Base-by-base conservation (phyloP, 331 rosid genomes). In the Stylosanthes scabra region DNA sequence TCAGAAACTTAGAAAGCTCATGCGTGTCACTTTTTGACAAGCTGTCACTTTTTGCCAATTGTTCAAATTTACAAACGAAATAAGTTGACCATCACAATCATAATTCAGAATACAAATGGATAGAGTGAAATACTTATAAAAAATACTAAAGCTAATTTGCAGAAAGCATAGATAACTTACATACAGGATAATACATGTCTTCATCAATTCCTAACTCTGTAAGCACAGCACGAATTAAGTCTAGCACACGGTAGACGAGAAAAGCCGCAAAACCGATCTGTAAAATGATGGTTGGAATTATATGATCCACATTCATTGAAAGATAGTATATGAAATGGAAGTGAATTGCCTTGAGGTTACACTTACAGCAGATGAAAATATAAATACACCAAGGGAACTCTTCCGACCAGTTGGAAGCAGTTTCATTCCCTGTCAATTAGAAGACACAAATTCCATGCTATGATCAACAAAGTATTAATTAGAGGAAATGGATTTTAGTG, bases 131-230 rank as follows among this genome's bases (percentile, higher is more conserved):
- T 11, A 58, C 66, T 68, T 72, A 20, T 8, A 59, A 14, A 57
- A 63, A 69, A 61, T 63, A 63, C 61, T 74, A 42, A 76, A 62
- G 15, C 69, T 66, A 82, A 76, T 78, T 50, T 72, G 16, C 59
- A 75, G 61, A 74, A 80, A 76, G 70, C 65, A 70, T 62, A 82
- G 79, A 75, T 59, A 80, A 92, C 97, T 87, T 84, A 93, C 98
- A 81, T 90, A 93, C 97, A 89, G 97, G 99, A 83, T 86, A 76
- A 80, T 90, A 92, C 99, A 95, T 84, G 79, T 95, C 99, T 80
- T 92, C 92, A 39, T 75, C 85, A 63, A 95, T 67, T 86, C 99
- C 99, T 56, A 90, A 68, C 83, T 90, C 91, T 1, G 58, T 59
- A 65, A 95, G 93, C 70, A 80, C 8, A 14, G 93, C 74, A 61